phyloP scores from a whole-genome alignment of 2,329 filamentous ascomycete species.

The Truncatella angustata region DNA sequence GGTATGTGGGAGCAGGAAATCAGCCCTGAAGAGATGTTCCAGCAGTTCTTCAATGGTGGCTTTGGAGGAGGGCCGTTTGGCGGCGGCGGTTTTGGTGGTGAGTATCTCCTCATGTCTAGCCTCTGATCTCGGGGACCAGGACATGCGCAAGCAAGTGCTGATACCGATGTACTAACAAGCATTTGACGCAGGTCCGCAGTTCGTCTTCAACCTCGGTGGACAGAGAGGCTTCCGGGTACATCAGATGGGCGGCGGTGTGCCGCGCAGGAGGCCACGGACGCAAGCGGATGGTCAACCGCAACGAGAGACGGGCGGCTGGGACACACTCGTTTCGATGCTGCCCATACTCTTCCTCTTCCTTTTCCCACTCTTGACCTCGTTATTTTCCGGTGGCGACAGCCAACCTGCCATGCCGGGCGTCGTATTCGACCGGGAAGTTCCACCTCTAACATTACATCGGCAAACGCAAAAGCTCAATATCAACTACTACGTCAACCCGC shows the following conservation, averaged over 20 bases:
- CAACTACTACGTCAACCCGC: conserved; percentile 82
- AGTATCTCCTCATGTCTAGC: neutral
- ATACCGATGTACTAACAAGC: conserved; percentile 30
- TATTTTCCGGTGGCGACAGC: conserved; percentile 62
- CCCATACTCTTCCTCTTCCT: conserved; percentile 89
- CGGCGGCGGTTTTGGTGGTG: conserved; percentile 28
- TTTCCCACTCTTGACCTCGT: conserved; percentile 75
- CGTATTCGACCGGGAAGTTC: conserved; percentile 68
- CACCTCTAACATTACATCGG: conserved; percentile 73
- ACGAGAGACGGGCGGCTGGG: conserved; percentile 51
- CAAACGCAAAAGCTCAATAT: conserved; percentile 69
- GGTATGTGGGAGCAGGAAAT: conserved; percentile 87
- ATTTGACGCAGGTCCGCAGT: conserved; percentile 79
- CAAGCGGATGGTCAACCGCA: conserved; percentile 48
- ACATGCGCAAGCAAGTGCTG: conserved; percentile 11
- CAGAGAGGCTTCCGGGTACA: conserved; percentile 91
- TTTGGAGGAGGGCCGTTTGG: conserved; percentile 66
- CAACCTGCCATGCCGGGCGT: conserved; percentile 63
- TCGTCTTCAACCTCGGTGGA: conserved; percentile 93
- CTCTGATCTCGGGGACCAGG: neutral
- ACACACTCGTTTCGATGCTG: conserved; percentile 71
- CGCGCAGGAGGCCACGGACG: conserved; percentile 70
- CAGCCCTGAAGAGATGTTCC: conserved; percentile 94
- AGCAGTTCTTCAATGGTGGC: conserved; percentile 88
- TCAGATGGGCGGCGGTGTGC: conserved; percentile 82